Conservation (phyloP, 352 stramenopile species). For the Phytophthora europaea region DNA sequence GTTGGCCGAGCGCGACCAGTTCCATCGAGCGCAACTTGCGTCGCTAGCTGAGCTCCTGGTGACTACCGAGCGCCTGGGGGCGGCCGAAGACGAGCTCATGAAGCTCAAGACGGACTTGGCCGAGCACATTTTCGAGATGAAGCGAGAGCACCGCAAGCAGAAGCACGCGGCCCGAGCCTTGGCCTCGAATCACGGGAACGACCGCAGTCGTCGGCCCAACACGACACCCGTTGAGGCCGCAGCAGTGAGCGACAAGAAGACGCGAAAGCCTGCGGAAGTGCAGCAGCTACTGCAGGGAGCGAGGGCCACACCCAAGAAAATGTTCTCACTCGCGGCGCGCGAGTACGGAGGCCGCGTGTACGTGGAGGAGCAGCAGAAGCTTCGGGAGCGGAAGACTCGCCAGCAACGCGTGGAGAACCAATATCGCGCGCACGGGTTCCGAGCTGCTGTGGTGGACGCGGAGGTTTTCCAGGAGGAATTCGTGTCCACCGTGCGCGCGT, state of each 20-base stretch:
- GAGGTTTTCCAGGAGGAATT: constrained; percentile 76
- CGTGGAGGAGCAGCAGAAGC: constrained; percentile 52
- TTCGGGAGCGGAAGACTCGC: constrained; percentile 33
- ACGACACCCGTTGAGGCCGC: constrained; percentile 20
- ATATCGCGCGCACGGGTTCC: constrained; percentile 53
- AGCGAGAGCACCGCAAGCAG: constrained; percentile 51
- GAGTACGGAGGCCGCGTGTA: constrained; percentile 59
- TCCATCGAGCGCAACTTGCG: constrained; percentile 53
- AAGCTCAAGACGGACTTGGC: constrained; percentile 64
- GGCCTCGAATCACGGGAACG: background rate
- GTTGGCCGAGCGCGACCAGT: constrained; percentile 63
- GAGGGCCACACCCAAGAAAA: constrained; percentile 45
- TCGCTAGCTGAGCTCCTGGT: constrained; percentile 59
- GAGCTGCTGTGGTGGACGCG: constrained; percentile 40
- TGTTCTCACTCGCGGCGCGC: constrained; percentile 63
- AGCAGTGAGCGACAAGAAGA: constrained; percentile 8
- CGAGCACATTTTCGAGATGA: constrained; percentile 77
- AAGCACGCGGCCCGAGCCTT: constrained; percentile 43
- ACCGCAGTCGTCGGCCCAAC: constrained; percentile 16
- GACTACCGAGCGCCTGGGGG: constrained; percentile 53
- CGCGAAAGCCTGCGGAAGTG: constrained; percentile 25
- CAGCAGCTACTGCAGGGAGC: constrained; percentile 23
- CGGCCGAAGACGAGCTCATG: constrained; percentile 64
- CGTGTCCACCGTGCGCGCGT: constrained; percentile 63
- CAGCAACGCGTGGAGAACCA: constrained; percentile 59